Evolutionary conservation across 2,329 filamentous ascomycete genomes (phyloP).

Genomic region (Botryotinia narcissicola): DNA sequence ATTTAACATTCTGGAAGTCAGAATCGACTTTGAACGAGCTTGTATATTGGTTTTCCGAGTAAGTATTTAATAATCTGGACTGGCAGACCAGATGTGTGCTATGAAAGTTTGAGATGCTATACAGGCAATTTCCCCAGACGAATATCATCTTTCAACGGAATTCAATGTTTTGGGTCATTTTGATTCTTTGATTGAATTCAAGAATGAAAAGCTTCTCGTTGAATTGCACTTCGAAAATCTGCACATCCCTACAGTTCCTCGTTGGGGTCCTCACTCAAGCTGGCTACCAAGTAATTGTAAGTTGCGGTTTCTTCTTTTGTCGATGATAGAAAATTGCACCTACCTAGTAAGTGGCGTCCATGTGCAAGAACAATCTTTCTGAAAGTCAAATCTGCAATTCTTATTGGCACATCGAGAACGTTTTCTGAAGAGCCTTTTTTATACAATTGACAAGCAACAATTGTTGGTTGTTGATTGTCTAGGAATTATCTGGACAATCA

Average conservation of each 20-base stretch:
- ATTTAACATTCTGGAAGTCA: not conserved
- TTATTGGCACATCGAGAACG: not conserved
- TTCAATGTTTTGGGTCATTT: not conserved
- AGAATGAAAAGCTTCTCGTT: not conserved
- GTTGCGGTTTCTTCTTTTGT: slow-evolving; percentile 16
- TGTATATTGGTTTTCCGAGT: not conserved
- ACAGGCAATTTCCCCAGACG: not conserved
- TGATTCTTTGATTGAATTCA: not conserved
- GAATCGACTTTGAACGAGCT: not conserved
- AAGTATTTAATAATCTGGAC: not conserved
- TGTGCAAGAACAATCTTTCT: not conserved
- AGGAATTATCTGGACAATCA: slow-evolving; percentile 15
- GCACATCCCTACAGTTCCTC: not conserved
- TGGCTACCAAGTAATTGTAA: not conserved
- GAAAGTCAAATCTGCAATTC: not conserved
- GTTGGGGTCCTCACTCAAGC: not conserved
- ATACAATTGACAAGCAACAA: not conserved
- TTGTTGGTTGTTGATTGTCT: slow-evolving; percentile 12
- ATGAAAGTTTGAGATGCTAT: not conserved
- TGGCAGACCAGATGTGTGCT: not conserved
- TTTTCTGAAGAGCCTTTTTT: not conserved
- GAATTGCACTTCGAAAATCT: not conserved
- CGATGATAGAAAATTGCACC: not conserved
- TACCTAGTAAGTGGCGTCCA: not conserved
- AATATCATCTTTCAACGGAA: not conserved